Evolutionary conservation across 306 rosid genomes (phyloP).

Genomic region (Cucurbita ficifolia): DNA sequence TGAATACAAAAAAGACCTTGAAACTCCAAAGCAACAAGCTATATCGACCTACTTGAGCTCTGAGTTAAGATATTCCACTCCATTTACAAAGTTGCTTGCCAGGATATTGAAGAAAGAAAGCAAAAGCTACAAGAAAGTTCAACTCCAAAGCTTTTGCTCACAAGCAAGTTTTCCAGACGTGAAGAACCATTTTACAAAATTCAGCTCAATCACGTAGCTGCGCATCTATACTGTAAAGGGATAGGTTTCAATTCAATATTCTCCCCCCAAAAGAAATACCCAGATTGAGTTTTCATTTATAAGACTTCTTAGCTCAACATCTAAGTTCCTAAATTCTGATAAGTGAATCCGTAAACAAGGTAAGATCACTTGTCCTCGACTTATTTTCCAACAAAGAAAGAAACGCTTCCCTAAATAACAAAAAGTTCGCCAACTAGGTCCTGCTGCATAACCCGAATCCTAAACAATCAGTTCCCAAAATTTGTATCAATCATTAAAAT

Average conservation of each 20-base stretch:
- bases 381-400: neutral
- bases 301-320: neutral
- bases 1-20: neutral
- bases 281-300: neutral
- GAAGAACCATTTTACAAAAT: neutral
- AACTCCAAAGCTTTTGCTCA: neutral
- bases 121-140: neutral
- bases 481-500: neutral
- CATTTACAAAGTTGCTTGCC: neutral
- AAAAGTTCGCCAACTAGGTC: neutral
- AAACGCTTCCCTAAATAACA: neutral
- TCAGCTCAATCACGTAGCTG: neutral
- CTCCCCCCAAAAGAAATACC: neutral
- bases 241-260: neutral
- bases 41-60: neutral
- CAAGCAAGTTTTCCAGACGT: neutral
- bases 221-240: neutral
- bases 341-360: neutral
- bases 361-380: neutral
- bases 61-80: neutral
- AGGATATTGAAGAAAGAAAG: neutral
- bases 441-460: neutral
- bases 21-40: neutral
- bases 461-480: neutral
- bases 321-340: neutral